A percentile compares a stretch with the other conserved stretches of the same genome.
phyloP scores from a whole-genome alignment of 1,284 basidiomycete species.

The Phellopilus nigrolimitatus region DNA sequence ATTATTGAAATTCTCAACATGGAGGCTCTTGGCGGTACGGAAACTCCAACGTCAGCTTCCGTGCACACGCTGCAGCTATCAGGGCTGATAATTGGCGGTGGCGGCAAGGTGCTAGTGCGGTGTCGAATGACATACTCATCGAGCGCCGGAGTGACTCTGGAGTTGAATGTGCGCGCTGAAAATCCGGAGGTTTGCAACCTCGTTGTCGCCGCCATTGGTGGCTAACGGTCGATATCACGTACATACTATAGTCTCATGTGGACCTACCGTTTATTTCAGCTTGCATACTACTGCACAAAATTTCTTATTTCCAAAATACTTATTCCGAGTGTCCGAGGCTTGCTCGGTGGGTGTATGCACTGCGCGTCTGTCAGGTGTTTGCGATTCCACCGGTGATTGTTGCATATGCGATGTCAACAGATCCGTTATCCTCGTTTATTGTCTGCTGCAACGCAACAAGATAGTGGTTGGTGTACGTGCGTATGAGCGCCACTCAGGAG shows the following conservation, averaged over 20 bases:
- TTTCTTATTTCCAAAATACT: neutral
- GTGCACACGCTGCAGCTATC: constrained; percentile 95
- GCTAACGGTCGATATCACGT: constrained; percentile 32
- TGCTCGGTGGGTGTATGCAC: too few relatives aligned
- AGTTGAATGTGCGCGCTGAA: constrained; percentile 91
- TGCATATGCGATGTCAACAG: too few relatives aligned
- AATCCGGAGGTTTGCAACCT: constrained; percentile 82
- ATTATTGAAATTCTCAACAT: constrained; percentile 94
- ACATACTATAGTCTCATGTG: neutral
- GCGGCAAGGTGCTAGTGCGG: constrained; percentile 89
- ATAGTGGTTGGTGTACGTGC: too few relatives aligned
- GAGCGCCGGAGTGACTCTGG: constrained; percentile 92
- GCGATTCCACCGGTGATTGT: too few relatives aligned
- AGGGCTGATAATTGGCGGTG: constrained; percentile 84
- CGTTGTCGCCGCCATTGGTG: constrained; percentile 87
- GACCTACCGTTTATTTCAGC: neutral
- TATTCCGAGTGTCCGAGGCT: too few relatives aligned
- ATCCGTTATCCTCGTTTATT: too few relatives aligned
- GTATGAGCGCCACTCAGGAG: too few relatives aligned
- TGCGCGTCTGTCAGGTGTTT: too few relatives aligned
- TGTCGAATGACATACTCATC: constrained; percentile 94
- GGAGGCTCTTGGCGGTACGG: constrained; percentile 91
- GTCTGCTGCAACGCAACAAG: too few relatives aligned
- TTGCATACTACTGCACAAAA: neutral
- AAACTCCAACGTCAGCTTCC: constrained; percentile 73